Conservation (phyloP, 2,329 filamentous ascomycete genomes). For the Alternaria brassicae region DNA sequence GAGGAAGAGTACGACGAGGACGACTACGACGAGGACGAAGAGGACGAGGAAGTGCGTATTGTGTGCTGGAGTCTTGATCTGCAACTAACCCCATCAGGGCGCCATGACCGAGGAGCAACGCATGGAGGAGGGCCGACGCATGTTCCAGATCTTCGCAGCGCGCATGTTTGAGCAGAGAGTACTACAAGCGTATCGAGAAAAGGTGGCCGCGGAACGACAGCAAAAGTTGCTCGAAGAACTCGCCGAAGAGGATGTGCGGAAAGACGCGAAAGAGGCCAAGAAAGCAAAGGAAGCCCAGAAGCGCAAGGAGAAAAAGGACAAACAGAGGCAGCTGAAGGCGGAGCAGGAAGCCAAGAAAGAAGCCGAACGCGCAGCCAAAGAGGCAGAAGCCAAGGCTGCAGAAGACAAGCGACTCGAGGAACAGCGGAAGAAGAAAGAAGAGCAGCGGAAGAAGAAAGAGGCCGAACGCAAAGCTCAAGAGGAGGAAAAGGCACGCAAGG, state of each 20-base stretch:
- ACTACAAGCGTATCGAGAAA: slow-evolving; percentile 95
- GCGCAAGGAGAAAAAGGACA: slow-evolving; percentile 89
- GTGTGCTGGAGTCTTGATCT: slow-evolving; percentile 12
- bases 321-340: slow-evolving; percentile 87
- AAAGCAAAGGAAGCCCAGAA: slow-evolving; percentile 94
- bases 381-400: slow-evolving; percentile 75
- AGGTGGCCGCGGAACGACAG: slow-evolving; percentile 92
- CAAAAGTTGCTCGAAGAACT: slow-evolving; percentile 89
- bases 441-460: slow-evolving; percentile 90
- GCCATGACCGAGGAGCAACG: slow-evolving; percentile 97
- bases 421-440: slow-evolving; percentile 80
- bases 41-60: slow-evolving; percentile 46
- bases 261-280: slow-evolving; percentile 84
- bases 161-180: slow-evolving; percentile 99
- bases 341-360: slow-evolving; percentile 90
- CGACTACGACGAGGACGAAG: slow-evolving; percentile 55
- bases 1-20: slow-evolving; percentile 67
- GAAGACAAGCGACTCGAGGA: slow-evolving; percentile 84
- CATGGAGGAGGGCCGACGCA: slow-evolving; percentile 96
- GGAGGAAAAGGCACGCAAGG: slow-evolving; percentile 83
- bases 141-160: slow-evolving; percentile 99
- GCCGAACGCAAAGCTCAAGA: slow-evolving; percentile 89
- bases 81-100: slow-evolving; percentile 67
- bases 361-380: slow-evolving; percentile 87
- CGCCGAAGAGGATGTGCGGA: slow-evolving; percentile 79